Conservation (phyloP, 495 filamentous ascomycete species). For the Penicillium longicatenatum region DNA sequence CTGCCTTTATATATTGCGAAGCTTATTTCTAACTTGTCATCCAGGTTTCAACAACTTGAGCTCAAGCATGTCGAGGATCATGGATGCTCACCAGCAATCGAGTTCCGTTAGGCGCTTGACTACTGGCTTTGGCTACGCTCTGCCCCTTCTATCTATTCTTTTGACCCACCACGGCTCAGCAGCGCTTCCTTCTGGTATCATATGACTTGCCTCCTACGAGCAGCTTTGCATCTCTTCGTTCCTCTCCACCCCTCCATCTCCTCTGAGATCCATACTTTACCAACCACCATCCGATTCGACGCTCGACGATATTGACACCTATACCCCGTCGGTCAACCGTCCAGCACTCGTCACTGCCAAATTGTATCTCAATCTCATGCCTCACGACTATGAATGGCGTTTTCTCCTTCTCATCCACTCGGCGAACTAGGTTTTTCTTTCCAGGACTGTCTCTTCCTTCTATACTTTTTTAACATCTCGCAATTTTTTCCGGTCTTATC, state of each 20-base stretch:
- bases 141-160: not conserved
- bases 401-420: slow-evolving; percentile 15
- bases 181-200: slow-evolving; percentile 14
- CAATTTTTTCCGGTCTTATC: slow-evolving; percentile 16
- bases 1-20: not conserved
- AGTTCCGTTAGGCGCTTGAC: slow-evolving; percentile 73
- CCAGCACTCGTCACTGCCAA: slow-evolving; percentile 13
- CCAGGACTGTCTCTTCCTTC: slow-evolving; percentile 12
- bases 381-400: slow-evolving; percentile 35
- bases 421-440: slow-evolving; percentile 20
- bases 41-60: slow-evolving; percentile 88
- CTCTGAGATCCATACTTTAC: not conserved
- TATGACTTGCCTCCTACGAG: not conserved
- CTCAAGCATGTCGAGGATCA: slow-evolving; percentile 81
- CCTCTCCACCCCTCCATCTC: not conserved
- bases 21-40: not conserved
- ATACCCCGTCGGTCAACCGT: slow-evolving; percentile 15
- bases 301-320: slow-evolving; percentile 11
- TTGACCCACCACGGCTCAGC: slow-evolving; percentile 5
- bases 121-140: slow-evolving; percentile 20
- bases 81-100: slow-evolving; percentile 85
- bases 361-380: slow-evolving; percentile 34
- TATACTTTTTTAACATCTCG: slow-evolving; percentile 14
- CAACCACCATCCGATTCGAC: not conserved
- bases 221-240: slow-evolving; percentile 4